Conservation (phyloP, 129 eudicot genomes). For the Solidago caesia region DNA sequence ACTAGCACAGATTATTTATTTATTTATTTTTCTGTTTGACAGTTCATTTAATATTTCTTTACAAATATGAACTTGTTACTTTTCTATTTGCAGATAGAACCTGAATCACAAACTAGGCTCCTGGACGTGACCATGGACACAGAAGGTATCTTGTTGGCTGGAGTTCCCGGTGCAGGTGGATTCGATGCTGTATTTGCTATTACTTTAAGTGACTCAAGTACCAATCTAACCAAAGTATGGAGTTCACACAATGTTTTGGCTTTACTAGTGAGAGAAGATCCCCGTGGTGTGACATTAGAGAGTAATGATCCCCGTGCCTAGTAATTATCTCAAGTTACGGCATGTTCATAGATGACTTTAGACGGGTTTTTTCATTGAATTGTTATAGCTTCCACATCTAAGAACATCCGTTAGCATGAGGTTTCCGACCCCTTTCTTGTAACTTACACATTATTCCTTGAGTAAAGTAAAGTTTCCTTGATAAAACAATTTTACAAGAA, state of each 20-base stretch:
- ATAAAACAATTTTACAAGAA: too few species aligned
- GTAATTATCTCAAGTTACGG: slow-evolving; percentile 34
- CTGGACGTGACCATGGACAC: slow-evolving; percentile 68
- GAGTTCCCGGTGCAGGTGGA: slow-evolving; percentile 97
- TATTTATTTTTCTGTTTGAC: neutral
- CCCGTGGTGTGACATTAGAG: slow-evolving; percentile 68
- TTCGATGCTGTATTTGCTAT: slow-evolving; percentile 87
- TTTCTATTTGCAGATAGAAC: slow-evolving; percentile 63
- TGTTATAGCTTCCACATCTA: neutral
- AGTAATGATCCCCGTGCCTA: slow-evolving; percentile 61
- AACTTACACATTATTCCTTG: too few species aligned
- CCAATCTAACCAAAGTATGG: slow-evolving; percentile 52
- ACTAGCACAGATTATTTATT: neutral
- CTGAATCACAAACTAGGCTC: slow-evolving; percentile 69
- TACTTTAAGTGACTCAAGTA: slow-evolving; percentile 55
- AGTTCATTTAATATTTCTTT: neutral
- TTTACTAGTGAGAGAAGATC: slow-evolving; percentile 84
- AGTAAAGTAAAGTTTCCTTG: too few species aligned
- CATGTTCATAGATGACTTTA: slow-evolving; percentile 36
- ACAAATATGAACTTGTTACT: neutral
- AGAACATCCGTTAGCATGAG: too few species aligned
- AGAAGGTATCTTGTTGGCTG: slow-evolving; percentile 84
- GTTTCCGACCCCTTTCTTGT: too few species aligned
- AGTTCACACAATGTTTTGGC: slow-evolving; percentile 72
- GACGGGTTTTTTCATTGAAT: slow-evolving; percentile 23